Evolutionary conservation across 2,329 filamentous ascomycete genomes (phyloP).

Genomic region (Colletotrichum sp.): DNA sequence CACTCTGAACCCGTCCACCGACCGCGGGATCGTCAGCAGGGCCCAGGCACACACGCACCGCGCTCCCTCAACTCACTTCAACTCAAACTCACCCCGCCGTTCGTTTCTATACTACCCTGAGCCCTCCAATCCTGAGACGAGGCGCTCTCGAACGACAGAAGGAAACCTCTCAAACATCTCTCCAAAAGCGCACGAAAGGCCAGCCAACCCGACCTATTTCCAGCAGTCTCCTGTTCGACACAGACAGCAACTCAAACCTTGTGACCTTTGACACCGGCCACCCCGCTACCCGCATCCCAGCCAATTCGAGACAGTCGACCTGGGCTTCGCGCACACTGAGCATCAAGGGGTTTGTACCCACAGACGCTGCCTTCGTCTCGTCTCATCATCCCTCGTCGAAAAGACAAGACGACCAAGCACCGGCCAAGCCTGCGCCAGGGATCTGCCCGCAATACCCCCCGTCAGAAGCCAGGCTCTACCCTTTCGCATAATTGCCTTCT

Average conservation of each 20-base stretch:
- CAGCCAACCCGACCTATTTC: not conserved
- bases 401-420: slow-evolving; percentile 21
- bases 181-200: not conserved
- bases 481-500: not conserved
- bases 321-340: slow-evolving; percentile 12
- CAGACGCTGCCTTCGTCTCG: slow-evolving; percentile 21
- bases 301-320: slow-evolving; percentile 15
- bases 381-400: slow-evolving; percentile 16
- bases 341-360: slow-evolving; percentile 19
- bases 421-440: slow-evolving; percentile 13
- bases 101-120: not conserved
- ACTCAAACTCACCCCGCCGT: not conserved
- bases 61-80: not conserved
- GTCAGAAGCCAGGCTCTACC: not conserved
- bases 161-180: not conserved
- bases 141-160: not conserved
- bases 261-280: slow-evolving; percentile 11
- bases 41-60: not conserved
- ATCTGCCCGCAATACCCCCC: slow-evolving; percentile 10
- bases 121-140: not conserved
- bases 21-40: not conserved
- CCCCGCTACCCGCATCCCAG: slow-evolving; percentile 11
- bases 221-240: not conserved
- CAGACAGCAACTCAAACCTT: not conserved
- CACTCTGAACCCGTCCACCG: not conserved